phyloP scores from a whole-genome alignment of 2,329 filamentous ascomycete species.

The Cercospora sojina region DNA sequence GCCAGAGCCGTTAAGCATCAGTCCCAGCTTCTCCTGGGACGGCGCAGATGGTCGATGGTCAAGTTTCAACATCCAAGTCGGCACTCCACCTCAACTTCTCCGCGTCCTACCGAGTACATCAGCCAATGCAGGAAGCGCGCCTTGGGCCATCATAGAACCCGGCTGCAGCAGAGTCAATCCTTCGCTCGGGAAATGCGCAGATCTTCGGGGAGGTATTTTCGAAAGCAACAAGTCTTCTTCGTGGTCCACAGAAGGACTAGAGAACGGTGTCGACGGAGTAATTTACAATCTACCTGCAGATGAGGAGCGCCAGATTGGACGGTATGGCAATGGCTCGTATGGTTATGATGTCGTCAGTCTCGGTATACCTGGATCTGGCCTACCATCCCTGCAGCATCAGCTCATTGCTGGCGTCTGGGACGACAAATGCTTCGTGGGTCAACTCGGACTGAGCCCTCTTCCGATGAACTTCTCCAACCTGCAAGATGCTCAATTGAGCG shows the following conservation, averaged over 20 bases:
- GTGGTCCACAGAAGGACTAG: neutral
- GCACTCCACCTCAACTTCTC: slow-evolving; percentile 26
- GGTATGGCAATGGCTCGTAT: slow-evolving; percentile 12
- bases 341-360: slow-evolving; percentile 8
- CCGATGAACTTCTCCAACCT: slow-evolving; percentile 42
- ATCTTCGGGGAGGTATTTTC: neutral
- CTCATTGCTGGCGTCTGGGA: slow-evolving; percentile 30
- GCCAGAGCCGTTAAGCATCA: neutral
- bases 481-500: slow-evolving; percentile 31
- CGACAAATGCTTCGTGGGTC: slow-evolving; percentile 39
- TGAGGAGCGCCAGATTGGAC: slow-evolving; percentile 28
- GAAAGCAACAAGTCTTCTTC: slow-evolving; percentile 4
- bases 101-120: slow-evolving; percentile 30
- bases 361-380: slow-evolving; percentile 16
- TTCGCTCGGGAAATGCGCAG: neutral
- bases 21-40: slow-evolving; percentile 16
- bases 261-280: slow-evolving; percentile 23
- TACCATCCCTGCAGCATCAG: slow-evolving; percentile 16
- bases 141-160: slow-evolving; percentile 28
- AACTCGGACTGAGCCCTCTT: slow-evolving; percentile 40
- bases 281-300: slow-evolving; percentile 26
- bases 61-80: slow-evolving; percentile 29
- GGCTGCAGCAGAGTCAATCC: slow-evolving; percentile 29
- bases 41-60: slow-evolving; percentile 31
- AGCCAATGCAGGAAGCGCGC: slow-evolving; percentile 22